Base-by-base conservation (phyloP, 169 alveolate species). In the Plasmodium gallinaceum region DNA sequence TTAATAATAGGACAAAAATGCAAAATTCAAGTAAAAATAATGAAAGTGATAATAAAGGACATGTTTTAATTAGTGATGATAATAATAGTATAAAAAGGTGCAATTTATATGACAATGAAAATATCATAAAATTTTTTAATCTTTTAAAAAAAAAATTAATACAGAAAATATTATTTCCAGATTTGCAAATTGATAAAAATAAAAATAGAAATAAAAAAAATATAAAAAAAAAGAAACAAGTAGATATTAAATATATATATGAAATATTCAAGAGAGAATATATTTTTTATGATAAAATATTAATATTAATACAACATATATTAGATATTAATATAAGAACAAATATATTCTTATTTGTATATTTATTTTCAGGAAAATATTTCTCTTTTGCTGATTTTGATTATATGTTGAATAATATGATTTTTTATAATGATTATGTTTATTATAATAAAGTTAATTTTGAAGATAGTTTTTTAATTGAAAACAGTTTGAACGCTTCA, bases 301-400 rank as follows among this genome's bases (percentile, higher is more conserved):
- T 75, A 43, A 75, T 87, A 8, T 7, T 70, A 8, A 64, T 58
- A 18, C 88, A 74, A 65, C 88, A 87, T 51, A 69, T 75, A 22
- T 70, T 74, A 60, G 88, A 87, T 32, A 87, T 87, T 5, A 87
- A 87, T 62, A 70, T 87, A 57, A 32, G 88, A 18, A 87, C 88
- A 26, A 26, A 87, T 32, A 57, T 75, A 42, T 74, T 87, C 46
- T 62, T 87, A 43, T 74, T 74, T 87, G 83, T 74, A 10, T 74
- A 87, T 18, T 45, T 87, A 22, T 70, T 74, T 87, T 72, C 65
- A 8, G 88, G 92, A 1, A 74, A 70, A 20, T 87, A 51, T 39
- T 16, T 87, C 3, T 87, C 92, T 2, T 74, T 37, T 16, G 24
- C 58, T 9, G 88, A 74, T 70, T 74, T 75, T 32, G 88, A 87